These are phyloP conservation scores for Myxozyma neglecta DNA, from an alignment of 805 yeast species.

Conservation along the genomic window DNA sequence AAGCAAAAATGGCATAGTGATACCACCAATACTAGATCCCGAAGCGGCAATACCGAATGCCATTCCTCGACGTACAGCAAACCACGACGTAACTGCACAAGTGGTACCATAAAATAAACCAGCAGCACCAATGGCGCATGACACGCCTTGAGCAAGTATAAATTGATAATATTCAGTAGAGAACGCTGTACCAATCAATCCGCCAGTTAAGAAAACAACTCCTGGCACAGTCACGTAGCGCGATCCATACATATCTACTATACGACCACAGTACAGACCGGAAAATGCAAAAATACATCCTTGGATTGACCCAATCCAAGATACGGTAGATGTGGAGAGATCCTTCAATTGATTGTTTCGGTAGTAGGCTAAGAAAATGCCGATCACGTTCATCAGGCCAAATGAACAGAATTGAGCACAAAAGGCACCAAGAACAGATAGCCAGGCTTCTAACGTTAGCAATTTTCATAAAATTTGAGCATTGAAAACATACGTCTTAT, in stretches of 20 bases:
- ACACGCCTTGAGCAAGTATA: conserved; percentile 53
- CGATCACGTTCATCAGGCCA: conserved; percentile 47
- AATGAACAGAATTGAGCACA: conserved; percentile 58
- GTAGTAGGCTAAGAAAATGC: conserved; percentile 27
- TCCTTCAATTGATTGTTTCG: conserved; percentile 20
- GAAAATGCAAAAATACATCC: conserved; percentile 16
- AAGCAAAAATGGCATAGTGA: conserved; percentile 46
- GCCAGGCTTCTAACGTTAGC: conserved; percentile 43
- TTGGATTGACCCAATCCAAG: conserved; percentile 32
- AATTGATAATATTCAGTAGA: conserved; percentile 53
- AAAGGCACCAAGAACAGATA: conserved; percentile 55
- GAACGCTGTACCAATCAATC: conserved; percentile 39
- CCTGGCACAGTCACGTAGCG: conserved; percentile 34
- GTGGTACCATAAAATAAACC: conserved; percentile 48
- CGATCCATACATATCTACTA: conserved; percentile 31
- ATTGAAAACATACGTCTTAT: conserved; percentile 8
- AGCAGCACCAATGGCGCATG: conserved; percentile 49
- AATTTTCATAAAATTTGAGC: neutral
- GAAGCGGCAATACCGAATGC: conserved; percentile 51
- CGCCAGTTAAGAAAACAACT: conserved; percentile 31
- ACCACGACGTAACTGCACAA: conserved; percentile 50
- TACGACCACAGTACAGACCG: conserved; percentile 27
- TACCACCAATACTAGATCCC: conserved; percentile 56
- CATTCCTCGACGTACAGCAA: conserved; percentile 46
- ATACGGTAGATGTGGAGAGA: conserved; percentile 18